Percentiles rank a stretch among this genome's conserved stretches.
These are phyloP conservation scores for Lentithecium fluviatile DNA, from an alignment of 495 filamentous ascomycete genomes.

Conservation along the genomic window DNA sequence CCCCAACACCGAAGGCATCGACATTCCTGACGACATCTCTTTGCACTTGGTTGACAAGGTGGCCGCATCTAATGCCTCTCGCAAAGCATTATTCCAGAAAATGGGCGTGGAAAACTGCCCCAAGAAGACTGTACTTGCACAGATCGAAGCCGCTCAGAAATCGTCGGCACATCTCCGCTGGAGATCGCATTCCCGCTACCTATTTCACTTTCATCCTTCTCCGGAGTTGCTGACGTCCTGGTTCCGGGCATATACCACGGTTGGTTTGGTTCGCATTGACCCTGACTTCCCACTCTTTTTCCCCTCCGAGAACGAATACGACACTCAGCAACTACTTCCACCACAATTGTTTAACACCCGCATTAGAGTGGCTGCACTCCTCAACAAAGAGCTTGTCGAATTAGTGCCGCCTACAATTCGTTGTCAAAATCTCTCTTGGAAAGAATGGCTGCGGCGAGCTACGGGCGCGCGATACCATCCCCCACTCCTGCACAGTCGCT, in stretches of 20 bases:
- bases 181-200: not conserved
- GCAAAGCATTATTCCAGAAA: not conserved
- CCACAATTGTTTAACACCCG: not conserved
- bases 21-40: constrained; percentile 2
- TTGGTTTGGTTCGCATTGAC: not conserved
- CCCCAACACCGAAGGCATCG: not conserved
- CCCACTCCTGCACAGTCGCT: not conserved
- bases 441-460: not conserved
- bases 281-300: not conserved
- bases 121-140: not conserved
- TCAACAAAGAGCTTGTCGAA: not conserved
- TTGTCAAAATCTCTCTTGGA: not conserved
- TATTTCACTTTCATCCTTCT: not conserved
- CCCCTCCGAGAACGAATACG: not conserved
- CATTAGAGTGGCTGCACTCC: not conserved
- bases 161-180: not conserved
- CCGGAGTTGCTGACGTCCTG: not conserved
- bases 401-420: no score
- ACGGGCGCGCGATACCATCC: constrained; percentile 8
- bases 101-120: constrained; percentile 11
- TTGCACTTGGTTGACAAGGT: not conserved
- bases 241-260: not conserved
- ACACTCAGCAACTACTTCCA: constrained; percentile 8
- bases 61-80: not conserved
- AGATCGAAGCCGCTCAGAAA: not conserved